phyloP scores from a whole-genome alignment of 2,329 filamentous ascomycete genomes.

The Alternaria gaisen region DNA sequence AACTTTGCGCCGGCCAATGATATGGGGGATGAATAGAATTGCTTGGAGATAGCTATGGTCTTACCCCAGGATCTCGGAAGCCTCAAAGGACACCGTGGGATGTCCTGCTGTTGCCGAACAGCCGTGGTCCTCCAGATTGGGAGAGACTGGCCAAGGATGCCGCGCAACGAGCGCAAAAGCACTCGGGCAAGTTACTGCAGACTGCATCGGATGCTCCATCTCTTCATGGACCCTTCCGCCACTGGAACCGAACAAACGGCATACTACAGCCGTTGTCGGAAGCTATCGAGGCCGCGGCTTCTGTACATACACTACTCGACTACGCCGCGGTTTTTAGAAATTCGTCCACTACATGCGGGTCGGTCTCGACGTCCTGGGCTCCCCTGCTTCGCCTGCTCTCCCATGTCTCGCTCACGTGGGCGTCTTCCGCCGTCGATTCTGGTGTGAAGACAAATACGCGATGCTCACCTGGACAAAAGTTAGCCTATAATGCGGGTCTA shows the following conservation, averaged over 20 bases:
- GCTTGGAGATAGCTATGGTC: constrained; percentile 1
- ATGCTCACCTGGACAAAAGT: constrained; percentile 33
- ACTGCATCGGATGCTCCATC: not conserved
- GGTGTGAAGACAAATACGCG: constrained; percentile 43
- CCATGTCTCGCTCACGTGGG: constrained; percentile 41
- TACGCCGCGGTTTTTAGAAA: constrained; percentile 28
- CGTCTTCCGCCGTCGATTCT: constrained; percentile 33
- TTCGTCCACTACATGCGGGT: constrained; percentile 42
- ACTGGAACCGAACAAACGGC: constrained; percentile 1
- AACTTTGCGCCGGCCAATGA: constrained; percentile 21
- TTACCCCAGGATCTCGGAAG: constrained; percentile 1
- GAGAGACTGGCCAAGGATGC: not conserved
- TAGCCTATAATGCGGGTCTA: not conserved
- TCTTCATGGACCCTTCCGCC: not conserved
- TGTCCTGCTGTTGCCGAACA: not conserved
- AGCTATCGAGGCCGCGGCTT: constrained; percentile 3
- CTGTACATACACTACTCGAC: not conserved
- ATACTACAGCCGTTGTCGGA: constrained; percentile 9
- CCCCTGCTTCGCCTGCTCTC: constrained; percentile 33
- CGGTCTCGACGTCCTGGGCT: constrained; percentile 28
- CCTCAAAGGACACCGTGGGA: not conserved
- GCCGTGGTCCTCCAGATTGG: constrained; percentile 1
- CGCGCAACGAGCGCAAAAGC: not conserved
- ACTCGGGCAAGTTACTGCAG: constrained; percentile 2
- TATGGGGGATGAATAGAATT: not conserved